Evolutionary conservation across 257 asterid species (phyloP), one percentile per base, ranked within the genome.

Genomic region (Solanum sparsipilum): DNA sequence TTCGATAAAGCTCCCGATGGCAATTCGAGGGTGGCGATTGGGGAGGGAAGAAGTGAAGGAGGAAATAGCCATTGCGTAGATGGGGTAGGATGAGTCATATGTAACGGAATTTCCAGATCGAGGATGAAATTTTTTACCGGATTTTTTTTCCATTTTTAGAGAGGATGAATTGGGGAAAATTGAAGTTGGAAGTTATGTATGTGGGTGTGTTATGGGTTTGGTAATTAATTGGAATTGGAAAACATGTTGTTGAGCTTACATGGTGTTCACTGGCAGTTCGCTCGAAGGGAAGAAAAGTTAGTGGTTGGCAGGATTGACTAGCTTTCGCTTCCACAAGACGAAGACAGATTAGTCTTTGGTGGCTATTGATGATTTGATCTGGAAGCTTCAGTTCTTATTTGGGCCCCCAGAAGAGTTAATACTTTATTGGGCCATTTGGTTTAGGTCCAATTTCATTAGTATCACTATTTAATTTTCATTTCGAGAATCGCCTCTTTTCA

Each of bases 11-110:
- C 95, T 96, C 0, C 98, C 98, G 88, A 96, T 91, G 89, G 98
- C 98, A 88, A 96, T 76, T 74, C 90, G 90, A 83, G 91, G 94
- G 90, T 90, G 86, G 92, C 86, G 90, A 91, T 89, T n/a, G 31
- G 60, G 83, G 84, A 84, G 86, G 46, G 73, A 21, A 86, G 88
- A 27, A 72, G 88, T 41, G 67, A 84, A 70, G 87, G 89, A 88
- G 85, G 98, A 94, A 89, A 96, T 58, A 75, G 98, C 98, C 94
- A 96, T 93, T 88, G 97, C 94, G 90, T 94, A 96, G 87, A 95
- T 94, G 0, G 96, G 94, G 89, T 89, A 89, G 6, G 98, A 89
- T 12, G 91, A 93, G 9, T 93, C 96, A 84, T 87, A 93, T 23
- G 93, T 89, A 70, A 93, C 94, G 41, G 91, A 93, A 67, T 89